These are phyloP conservation scores for Dothiorella sarmentorum DNA, from an alignment of 2,329 filamentous ascomycete species.

Conservation along the genomic window DNA sequence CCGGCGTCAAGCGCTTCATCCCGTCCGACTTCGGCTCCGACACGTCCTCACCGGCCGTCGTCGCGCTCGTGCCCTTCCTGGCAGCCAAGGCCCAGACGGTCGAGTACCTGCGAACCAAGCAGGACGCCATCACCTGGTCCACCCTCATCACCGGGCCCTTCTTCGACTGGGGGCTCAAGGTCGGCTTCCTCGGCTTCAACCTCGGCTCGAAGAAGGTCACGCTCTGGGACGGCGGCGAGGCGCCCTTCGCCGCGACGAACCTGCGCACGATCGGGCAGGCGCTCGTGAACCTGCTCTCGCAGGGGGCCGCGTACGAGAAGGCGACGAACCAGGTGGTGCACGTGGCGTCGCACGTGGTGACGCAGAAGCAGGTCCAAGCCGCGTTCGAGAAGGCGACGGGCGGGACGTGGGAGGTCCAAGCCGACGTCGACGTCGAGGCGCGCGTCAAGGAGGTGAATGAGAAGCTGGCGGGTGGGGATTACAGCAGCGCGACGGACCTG, in stretches of 20 bases:
- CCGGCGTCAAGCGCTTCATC: conserved; percentile 59
- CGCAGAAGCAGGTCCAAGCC: conserved; percentile 56
- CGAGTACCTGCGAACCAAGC: conserved; percentile 52
- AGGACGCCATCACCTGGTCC: conserved; percentile 55
- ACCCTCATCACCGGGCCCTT: conserved; percentile 57
- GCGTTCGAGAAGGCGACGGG: conserved; percentile 53
- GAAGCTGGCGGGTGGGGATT: conserved; percentile 38
- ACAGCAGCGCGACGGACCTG: conserved; percentile 24
- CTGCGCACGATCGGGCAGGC: conserved; percentile 51
- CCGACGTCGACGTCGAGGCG: conserved; percentile 31
- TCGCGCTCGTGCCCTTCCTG: conserved; percentile 50
- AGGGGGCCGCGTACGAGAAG: conserved; percentile 24
- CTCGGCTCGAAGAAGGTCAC: conserved; percentile 48
- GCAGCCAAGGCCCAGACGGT: conserved; percentile 47
- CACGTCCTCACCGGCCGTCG: conserved; percentile 35
- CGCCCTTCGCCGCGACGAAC: conserved; percentile 51
- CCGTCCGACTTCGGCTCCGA: conserved; percentile 58
- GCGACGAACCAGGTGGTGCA: conserved; percentile 54
- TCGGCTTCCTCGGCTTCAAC: conserved; percentile 53
- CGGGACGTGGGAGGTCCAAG: conserved; percentile 49
- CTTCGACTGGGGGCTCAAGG: conserved; percentile 57
- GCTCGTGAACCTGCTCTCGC: conserved; percentile 49
- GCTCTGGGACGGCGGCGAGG: conserved; percentile 56
- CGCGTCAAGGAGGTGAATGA: conserved; percentile 29
- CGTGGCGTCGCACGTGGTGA: conserved; percentile 55